Percentiles rank a stretch among this genome's conserved stretches.
Evolutionary conservation across 805 yeast genomes (phyloP).

Genomic region (Myxozyma neglecta): DNA sequence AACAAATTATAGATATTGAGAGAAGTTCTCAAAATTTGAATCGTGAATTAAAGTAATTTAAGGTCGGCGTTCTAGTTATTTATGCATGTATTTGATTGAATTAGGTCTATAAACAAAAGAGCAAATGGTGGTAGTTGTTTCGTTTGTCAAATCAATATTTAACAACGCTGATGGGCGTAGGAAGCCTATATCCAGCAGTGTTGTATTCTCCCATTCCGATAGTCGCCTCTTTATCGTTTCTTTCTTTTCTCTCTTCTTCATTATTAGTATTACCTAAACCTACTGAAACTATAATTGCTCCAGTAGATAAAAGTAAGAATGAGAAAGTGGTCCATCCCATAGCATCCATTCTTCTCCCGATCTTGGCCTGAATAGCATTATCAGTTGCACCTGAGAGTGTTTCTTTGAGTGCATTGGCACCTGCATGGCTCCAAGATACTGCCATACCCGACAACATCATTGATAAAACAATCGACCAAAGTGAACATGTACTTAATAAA

Average conservation of each 20-base stretch:
- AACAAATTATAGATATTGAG: too few relatives aligned
- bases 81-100: neutral
- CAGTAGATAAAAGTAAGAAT: slow-evolving; percentile 13
- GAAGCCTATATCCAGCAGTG: slow-evolving; percentile 3
- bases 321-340: slow-evolving; percentile 30
- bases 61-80: neutral
- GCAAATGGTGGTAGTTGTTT: neutral
- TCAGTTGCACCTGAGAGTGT: slow-evolving; percentile 9
- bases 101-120: neutral
- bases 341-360: slow-evolving; percentile 24
- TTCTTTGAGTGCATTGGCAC: slow-evolving; percentile 16
- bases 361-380: slow-evolving; percentile 11
- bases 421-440: slow-evolving; percentile 23
- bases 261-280: slow-evolving; percentile 1
- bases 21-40: too few relatives aligned
- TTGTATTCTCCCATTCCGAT: slow-evolving; percentile 9
- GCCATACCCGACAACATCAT: slow-evolving; percentile 24
- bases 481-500: neutral
- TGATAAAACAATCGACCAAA: slow-evolving; percentile 20
- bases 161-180: slow-evolving; percentile 2
- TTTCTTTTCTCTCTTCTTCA: neutral
- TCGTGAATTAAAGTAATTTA: too few relatives aligned
- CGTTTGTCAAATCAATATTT: neutral
- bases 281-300: slow-evolving; percentile 4
- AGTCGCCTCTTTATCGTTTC: neutral